A percentile compares a stretch with the other conserved stretches of the same genome.
Evolutionary conservation across 495 filamentous ascomycete genomes (phyloP).

Genomic region (Penicillium samsonianum): DNA sequence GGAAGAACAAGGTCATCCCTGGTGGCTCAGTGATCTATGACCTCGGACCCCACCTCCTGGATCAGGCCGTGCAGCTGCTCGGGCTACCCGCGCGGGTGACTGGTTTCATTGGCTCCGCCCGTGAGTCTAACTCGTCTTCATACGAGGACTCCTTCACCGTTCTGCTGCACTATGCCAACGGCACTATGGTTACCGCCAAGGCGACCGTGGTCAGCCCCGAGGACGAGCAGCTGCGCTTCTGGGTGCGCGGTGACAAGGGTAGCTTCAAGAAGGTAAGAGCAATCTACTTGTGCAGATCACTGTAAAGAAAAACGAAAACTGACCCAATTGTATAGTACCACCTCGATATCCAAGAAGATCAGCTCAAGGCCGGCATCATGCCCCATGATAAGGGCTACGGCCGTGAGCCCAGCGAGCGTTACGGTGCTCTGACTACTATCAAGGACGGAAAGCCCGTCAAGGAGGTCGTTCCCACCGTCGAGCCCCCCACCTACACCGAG

Average conservation of each 20-base stretch:
- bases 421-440: slow-evolving; percentile 52
- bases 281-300: neutral
- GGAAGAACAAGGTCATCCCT: slow-evolving; percentile 70
- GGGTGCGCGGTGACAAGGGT: slow-evolving; percentile 77
- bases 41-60: slow-evolving; percentile 80
- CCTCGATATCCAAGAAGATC: slow-evolving; percentile 80
- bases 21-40: slow-evolving; percentile 79
- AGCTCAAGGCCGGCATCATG: slow-evolving; percentile 68
- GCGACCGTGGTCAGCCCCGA: slow-evolving; percentile 71
- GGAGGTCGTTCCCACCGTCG: slow-evolving; percentile 58
- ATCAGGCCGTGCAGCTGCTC: slow-evolving; percentile 78
- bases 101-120: slow-evolving; percentile 67
- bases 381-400: slow-evolving; percentile 68
- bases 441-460: slow-evolving; percentile 42
- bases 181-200: slow-evolving; percentile 64
- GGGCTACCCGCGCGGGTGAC: slow-evolving; percentile 71
- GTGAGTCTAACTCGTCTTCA: slow-evolving; percentile 52
- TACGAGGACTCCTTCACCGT: slow-evolving; percentile 72
- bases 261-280: slow-evolving; percentile 69
- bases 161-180: slow-evolving; percentile 64
- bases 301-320: neutral
- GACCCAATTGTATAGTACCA: slow-evolving; percentile 46
- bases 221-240: slow-evolving; percentile 71
- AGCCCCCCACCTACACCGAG: slow-evolving; percentile 69
- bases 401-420: slow-evolving; percentile 57